Base-by-base conservation (phyloP, 768 basidiomycete genomes). In the Kwoniella sp. region DNA sequence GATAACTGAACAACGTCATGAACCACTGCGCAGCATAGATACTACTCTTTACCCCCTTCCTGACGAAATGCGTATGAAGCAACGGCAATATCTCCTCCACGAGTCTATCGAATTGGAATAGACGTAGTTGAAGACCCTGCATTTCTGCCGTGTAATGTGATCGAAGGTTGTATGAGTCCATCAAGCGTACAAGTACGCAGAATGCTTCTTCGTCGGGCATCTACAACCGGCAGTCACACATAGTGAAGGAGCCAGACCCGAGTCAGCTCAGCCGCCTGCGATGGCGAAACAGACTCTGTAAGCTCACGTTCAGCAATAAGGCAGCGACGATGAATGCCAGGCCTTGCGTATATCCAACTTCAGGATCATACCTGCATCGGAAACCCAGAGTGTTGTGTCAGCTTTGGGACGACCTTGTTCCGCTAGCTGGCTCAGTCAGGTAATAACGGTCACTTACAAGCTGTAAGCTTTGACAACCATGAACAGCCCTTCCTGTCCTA, bases 161-260 rank as follows among this genome's bases (percentile, higher is more conserved):
- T 48, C 95, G 87, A 1, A 98, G 84, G 79, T 95, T 94, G 77
- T 99, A 98, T 0, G 94, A 90, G 64, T 96, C 84, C 96, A 98
- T 98, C 17, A 99, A 81, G 57, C 96, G 85, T 27, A 97, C 93
- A 10, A 98, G 85, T 12, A 98, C 86, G 68, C 90, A 95, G 80
- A 99, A 99, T 0, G 95, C 95, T 81, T 98, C 95, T 82, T 99
- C 96, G 67, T 98, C 96, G 24, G 96, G 96, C 96, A 99, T 99
- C 95, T 98, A n/a, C n/a, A n/a, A n/a, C n/a, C n/a, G n/a, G n/a
- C n/a, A n/a, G n/a, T n/a, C n/a, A n/a, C n/a, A n/a, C n/a, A n/a
- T n/a, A 65, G 40, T 9, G 40, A 10, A 13, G 33, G 13, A 33
- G 5, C 33, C 33, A 33, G 17, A 44, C 3, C 21, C 60, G 37